Conservation (phyloP, 257 asterid species). For the Solanum peruvianum region DNA sequence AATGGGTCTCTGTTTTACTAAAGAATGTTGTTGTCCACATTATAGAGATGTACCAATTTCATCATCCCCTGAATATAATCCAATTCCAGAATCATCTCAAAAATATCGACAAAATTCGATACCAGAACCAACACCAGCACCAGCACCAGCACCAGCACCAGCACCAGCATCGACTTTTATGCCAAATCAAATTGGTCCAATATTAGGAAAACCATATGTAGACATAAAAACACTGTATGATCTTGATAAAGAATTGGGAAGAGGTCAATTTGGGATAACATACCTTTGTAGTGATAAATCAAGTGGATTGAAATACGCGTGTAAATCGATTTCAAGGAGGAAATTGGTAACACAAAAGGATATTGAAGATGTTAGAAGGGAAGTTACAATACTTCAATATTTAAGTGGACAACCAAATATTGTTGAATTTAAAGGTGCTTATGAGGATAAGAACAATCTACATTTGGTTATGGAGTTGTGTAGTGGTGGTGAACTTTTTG, state of each 20-base stretch:
- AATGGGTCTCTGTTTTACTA: not conserved
- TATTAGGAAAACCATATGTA: slow-evolving; percentile 16
- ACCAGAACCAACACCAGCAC: too few relatives aligned
- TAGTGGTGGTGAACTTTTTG: slow-evolving; percentile 32
- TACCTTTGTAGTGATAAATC: slow-evolving; percentile 27
- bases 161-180: not conserved
- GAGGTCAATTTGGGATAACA: slow-evolving; percentile 34
- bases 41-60: slow-evolving; percentile 45
- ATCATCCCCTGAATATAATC: slow-evolving; percentile 16
- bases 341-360: slow-evolving; percentile 19
- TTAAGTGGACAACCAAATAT: slow-evolving; percentile 34
- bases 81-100: not conserved
- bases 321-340: slow-evolving; percentile 26
- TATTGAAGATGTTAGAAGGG: slow-evolving; percentile 24
- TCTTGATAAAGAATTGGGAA: slow-evolving; percentile 25
- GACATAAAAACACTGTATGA: slow-evolving; percentile 16
- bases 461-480: slow-evolving; percentile 34
- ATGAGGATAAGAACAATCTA: slow-evolving; percentile 18
- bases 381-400: slow-evolving; percentile 22
- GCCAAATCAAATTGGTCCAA: slow-evolving; percentile 1
- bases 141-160: not conserved
- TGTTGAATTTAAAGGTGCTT: slow-evolving; percentile 32
- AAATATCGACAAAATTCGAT: slow-evolving; percentile 2
- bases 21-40: slow-evolving; percentile 55
- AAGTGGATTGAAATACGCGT: slow-evolving; percentile 19